Evolutionary conservation across 371 early-diverging fungal genomes (phyloP), one percentile per base, ranked within the genome.

Genomic region (Mucor lusitanicus): DNA sequence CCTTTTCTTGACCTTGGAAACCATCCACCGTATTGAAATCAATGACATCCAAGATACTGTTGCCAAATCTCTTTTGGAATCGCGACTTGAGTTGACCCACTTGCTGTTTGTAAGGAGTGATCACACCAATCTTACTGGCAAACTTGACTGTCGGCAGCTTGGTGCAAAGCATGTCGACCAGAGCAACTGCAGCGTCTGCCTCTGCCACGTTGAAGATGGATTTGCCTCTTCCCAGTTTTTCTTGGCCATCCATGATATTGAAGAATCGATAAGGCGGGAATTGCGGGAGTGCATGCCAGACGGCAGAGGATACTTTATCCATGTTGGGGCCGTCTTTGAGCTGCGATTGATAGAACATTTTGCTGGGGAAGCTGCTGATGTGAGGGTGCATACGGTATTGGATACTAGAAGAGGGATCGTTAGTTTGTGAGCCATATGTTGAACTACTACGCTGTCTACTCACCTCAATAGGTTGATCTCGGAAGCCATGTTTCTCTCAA

Each of bases 1-100:
- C 98, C 76, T 95, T 96, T 70, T 99, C 99, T 79, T 98, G 98
- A 12, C 99, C 99, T 83, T 99, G 99, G 76, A 98, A 99, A n/a
- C 98, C 97, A 76, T 99, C 99, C 60, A 94, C 90, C 0, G 99
- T 99, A 71, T 95, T 95, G 67, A 99, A 92, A 70, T 98, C 96
- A 15, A 98, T 89, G 3, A 84, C 82, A 44, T 94, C 85, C 4
- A 92, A 73, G 19, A 92, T 86, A 4, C 66, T 65, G 0, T 71
- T 59, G 0, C 93, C 95, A 79, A 93, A 94, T 17, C 77, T 66
- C 19, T 74, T 63, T 19, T 77, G 72, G 61, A 98, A 94, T 35
- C 71, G 69, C 19, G 86, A 84, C 64, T 87, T 85, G 25, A 99
- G 75, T 62, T 87, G 88, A 37, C 87, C 70, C 42, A 92, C 78